Evolutionary conservation across 306 rosid genomes (phyloP).

Genomic region (Oxytropis ochrocephala): DNA sequence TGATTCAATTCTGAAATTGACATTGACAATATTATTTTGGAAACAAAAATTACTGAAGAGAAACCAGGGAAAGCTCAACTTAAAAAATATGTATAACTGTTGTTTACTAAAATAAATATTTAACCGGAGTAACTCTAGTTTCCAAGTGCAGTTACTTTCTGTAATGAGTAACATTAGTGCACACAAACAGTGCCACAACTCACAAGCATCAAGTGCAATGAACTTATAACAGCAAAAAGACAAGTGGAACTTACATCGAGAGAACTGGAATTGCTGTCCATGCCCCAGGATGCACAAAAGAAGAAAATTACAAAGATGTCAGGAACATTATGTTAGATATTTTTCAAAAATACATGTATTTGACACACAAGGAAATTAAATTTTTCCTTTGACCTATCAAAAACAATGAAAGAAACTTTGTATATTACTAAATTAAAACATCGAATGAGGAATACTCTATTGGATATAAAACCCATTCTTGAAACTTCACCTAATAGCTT

Average conservation of each 20-base stretch:
- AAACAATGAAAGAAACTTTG: not conserved
- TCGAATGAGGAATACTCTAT: not conserved
- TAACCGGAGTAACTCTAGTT: not conserved
- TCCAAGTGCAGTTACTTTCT: not conserved
- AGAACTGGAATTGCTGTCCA: slow-evolving; percentile 96
- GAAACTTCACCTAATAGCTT: not conserved
- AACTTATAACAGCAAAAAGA: slow-evolving; percentile 15
- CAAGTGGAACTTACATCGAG: slow-evolving; percentile 70
- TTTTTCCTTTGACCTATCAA: not conserved
- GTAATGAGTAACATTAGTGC: slow-evolving; percentile 5
- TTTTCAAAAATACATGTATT: not conserved
- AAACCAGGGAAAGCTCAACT: not conserved
- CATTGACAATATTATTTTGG: not conserved
- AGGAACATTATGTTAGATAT: slow-evolving; percentile 36
- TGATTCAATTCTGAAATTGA: not conserved
- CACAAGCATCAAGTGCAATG: not conserved
- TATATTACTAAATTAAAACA: not conserved
- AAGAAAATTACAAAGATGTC: slow-evolving; percentile 26
- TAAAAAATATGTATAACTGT: not conserved
- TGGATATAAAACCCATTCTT: not conserved
- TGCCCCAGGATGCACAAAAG: slow-evolving; percentile 33
- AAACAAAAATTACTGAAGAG: not conserved
- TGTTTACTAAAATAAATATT: not conserved
- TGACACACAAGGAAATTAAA: not conserved
- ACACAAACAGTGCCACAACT: not conserved